Base-by-base conservation (phyloP, 768 basidiomycete species). In the Russula griseocarnosa region DNA sequence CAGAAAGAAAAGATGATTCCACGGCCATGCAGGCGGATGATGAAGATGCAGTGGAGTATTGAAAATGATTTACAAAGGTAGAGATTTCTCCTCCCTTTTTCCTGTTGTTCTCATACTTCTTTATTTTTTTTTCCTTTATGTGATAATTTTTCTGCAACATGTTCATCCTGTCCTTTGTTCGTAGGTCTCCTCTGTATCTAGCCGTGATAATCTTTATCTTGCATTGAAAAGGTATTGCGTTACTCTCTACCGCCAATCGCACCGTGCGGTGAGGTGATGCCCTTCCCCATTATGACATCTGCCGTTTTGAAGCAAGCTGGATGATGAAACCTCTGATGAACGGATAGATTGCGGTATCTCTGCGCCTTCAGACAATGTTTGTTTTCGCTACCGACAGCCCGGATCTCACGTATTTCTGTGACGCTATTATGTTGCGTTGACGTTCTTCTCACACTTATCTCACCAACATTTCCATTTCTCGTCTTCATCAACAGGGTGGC, bases 31-130 rank as follows among this genome's bases (percentile, higher is more conserved):
- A 81, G 67, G 85, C 83, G 55, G 87, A 90, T 62, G 89, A 88
- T 67, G 89, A 90, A 66, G 89, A 90, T 71, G 89, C 87, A 13
- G 87, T 91, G 51, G 89, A 91, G 76, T 91, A 90, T 76, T 90
- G 62, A 67, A 16, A 40, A 22, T 24, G 24, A 46, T 42, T 34
- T 57, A 40, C 13, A 38, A 66, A 68, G 66, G 59, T 66, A 55
- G 65, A 63, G 46, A 55, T 54, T 22, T 62, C 11, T 46, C 20
- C 46, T 59, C 26, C 50, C 40, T 55, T 67, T 36, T 50, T 59
- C 47, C n/a, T 24, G 24, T 50, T 56, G 58, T 30, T 56, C 54
- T 66, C 61, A 54, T 51, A 24, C 58, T 30, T 44, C 22, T 53
- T 42, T 61, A 56, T 62, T 30, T 3, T 62, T 59, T 66, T 62